Evolutionary conservation across 1,139 yeast species (phyloP), one percentile per base, ranked within the genome.

Genomic region (Blastobotrys aristatus): DNA sequence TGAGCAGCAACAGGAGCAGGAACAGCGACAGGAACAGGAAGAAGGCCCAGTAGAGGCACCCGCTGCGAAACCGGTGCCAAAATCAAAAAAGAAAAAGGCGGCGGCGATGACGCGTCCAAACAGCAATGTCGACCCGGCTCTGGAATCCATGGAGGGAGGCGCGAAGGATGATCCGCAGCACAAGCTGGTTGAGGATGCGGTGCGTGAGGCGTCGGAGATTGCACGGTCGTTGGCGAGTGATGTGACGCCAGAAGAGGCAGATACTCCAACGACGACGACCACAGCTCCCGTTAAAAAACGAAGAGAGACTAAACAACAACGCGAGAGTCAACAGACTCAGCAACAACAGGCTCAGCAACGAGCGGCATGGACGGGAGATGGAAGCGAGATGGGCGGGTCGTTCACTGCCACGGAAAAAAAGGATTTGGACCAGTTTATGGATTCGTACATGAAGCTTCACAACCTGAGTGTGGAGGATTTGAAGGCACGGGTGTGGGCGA

Each of bases 401-500:
- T 86, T 86, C 58, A 71, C 84, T 0, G 70, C 68, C 16, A 80
- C 78, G 35, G 97, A 90, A 64, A 79, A 76, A 39, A 73, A 69
- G 18, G 84, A 87, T 0, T 77, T 90, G 50, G 92, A 87, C 51
- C 75, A 75, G 50, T 88, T 85, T 57, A 79, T 89, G 55, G 69
- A 70, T 14, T 83, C 83, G 16, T 89, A 85, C 62, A 80, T 86
- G 57, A 73, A 70, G 42, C 72, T 80, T 51, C 74, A 83, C 59
- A 75, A 75, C 35, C 70, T 86, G 66, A 73, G 81, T 4, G 71
- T 88, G 47, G 77, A 77, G 44, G 84, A 83, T 47, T 76, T 88
- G 4, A 84, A 96, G 64, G 79, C 80, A 55, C 71, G 97, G 40
- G 86, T 90, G 32, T 90, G 97, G 97, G 73, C 90, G 6, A 80